These are phyloP conservation scores for Daphne laureola DNA, from an alignment of 441 rosid species.

Conservation along the genomic window DNA sequence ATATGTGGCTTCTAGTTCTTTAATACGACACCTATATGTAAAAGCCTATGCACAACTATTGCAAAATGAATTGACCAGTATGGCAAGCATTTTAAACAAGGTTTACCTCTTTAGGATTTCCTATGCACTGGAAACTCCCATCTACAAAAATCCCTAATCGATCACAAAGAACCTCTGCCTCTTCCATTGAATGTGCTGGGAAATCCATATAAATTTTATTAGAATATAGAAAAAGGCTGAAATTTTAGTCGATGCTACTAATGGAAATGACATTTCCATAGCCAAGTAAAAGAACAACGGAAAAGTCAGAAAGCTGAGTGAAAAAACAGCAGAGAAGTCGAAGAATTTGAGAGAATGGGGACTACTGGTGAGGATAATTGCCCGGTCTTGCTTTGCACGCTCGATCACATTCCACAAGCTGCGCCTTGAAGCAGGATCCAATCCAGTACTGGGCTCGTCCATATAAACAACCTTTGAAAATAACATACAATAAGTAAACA, in stretches of 20 bases:
- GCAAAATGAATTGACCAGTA: no score
- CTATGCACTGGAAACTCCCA: constrained; percentile 83
- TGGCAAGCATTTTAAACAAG: no score
- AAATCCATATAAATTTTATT: constrained; percentile 8
- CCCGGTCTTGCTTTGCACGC: constrained; percentile 76
- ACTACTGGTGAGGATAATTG: constrained; percentile 88
- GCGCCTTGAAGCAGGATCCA: constrained; percentile 94
- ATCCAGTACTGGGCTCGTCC: constrained; percentile 97
- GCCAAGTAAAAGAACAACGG: not conserved
- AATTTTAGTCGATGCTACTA: no score
- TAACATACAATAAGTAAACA: constrained; percentile 9
- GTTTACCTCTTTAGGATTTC: constrained; percentile 76
- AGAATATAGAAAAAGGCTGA: not conserved
- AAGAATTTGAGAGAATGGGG: constrained; percentile 15
- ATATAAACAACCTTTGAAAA: constrained; percentile 77
- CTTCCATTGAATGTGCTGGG: constrained; percentile 98
- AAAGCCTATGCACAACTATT: no score
- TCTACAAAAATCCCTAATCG: constrained; percentile 83
- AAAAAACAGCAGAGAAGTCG: constrained; percentile 4
- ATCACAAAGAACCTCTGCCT: constrained; percentile 91
- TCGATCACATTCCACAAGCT: constrained; percentile 84
- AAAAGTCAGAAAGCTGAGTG: no score
- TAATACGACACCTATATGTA: no score
- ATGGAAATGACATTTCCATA: not conserved
- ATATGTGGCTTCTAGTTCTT: no score